These are phyloP conservation scores for Microstegium vimineum DNA, from an alignment of 176 grass and related monocot species.

Conservation along the genomic window DNA sequence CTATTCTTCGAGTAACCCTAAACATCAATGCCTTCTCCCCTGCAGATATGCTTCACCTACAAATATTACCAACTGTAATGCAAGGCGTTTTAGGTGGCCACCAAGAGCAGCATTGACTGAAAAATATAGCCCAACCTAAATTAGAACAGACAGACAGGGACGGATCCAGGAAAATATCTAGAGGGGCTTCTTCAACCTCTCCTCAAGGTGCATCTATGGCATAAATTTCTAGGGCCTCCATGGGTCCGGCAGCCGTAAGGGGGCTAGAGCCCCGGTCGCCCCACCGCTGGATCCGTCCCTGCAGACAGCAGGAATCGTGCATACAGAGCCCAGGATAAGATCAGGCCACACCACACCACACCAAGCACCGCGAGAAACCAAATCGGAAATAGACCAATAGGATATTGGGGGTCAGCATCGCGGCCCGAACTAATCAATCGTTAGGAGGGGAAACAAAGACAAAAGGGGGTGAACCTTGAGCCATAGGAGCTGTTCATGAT, in stretches of 20 bases:
- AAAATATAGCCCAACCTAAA: background rate
- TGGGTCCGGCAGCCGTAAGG: no score
- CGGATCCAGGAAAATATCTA: no score
- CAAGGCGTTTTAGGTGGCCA: background rate
- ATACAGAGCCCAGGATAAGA: background rate
- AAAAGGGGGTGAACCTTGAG: constrained; percentile 33
- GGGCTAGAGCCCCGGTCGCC: no score
- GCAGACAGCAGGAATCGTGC: background rate
- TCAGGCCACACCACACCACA: background rate
- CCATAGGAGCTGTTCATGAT: constrained; percentile 58
- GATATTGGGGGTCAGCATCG: background rate
- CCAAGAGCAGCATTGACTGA: background rate
- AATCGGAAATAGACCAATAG: background rate
- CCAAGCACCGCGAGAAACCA: background rate
- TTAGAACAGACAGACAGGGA: background rate
- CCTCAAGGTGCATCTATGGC: no score
- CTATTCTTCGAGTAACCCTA: background rate
- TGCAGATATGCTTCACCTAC: background rate
- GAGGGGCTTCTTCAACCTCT: no score
- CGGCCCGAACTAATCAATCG: background rate
- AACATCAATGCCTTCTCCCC: background rate
- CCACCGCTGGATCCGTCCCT: no score
- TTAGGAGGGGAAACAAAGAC: background rate
- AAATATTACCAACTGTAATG: background rate
- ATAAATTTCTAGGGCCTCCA: no score